Percentiles rank a stretch among this genome's conserved stretches.
phyloP scores from a whole-genome alignment of 768 basidiomycete species.

The Mycena rebaudengoi region DNA sequence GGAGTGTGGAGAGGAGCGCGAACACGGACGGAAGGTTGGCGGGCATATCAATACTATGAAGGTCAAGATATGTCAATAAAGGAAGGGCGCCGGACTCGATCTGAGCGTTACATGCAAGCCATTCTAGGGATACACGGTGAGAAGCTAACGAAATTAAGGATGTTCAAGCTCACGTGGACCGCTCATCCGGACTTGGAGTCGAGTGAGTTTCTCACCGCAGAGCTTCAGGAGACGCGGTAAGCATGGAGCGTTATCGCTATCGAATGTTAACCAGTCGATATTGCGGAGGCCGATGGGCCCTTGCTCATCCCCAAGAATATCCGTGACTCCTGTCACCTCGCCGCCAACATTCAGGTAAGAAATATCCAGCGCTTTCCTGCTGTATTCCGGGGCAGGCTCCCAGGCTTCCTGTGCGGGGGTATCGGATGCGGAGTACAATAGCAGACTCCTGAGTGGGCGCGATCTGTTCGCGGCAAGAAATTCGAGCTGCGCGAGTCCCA shows the following conservation, averaged over 20 bases:
- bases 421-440: conserved; percentile 11
- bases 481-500: conserved; percentile 2
- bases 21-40: background rate
- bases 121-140: background rate
- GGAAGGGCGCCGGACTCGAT: conserved; percentile 1
- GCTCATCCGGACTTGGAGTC: no score
- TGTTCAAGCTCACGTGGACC: no score
- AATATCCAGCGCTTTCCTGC: background rate
- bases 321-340: background rate
- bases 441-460: background rate
- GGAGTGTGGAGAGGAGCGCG: conserved; percentile 1
- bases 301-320: background rate
- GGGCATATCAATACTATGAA: background rate
- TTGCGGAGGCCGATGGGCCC: background rate
- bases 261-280: conserved; percentile 4
- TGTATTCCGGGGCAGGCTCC: background rate
- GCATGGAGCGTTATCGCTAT: background rate
- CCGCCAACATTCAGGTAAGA: conserved; percentile 2
- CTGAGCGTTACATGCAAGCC: background rate
- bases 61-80: background rate
- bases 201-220: background rate
- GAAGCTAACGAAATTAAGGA: background rate
- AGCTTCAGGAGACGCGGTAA: background rate
- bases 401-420: conserved; percentile 3
- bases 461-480: background rate